Evolutionary conservation across 2,329 filamentous ascomycete species (phyloP), one percentile per base, ranked within the genome.

Genomic region (Exophiala bonariae): DNA sequence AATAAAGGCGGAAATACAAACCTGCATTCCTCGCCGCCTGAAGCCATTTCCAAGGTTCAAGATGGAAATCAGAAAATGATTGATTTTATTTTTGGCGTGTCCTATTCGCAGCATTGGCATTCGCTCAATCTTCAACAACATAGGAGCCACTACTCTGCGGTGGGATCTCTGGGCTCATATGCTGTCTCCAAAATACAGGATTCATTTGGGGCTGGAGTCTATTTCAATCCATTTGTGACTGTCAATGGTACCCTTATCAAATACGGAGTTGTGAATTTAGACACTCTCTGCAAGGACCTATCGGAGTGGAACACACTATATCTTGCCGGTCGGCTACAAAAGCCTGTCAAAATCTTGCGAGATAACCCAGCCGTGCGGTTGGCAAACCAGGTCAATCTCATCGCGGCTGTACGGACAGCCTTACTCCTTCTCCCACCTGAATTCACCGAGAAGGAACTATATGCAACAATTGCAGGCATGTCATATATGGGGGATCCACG

Each of bases 161-260:
- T 99, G 16, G 88, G 87, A 1, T 85, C 83, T 11, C 70, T 96
- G 16, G 92, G 92, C 1, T 97, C 91, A 1, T 91, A 83, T 22
- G 78, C 88, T 3, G 88, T 97, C 14, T 90, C 89, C 11, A 79
- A 83, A 44, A 83, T 96, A 16, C 92, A 99, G 67, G 89, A 97
- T 61, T 80, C 76, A 55, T 88, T 87, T 73, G 93, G 93, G 33
- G 93, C 93, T 0, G 95, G 93, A 5, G 89, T 96, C 31, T 99
- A 99, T 71, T 99, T 96, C 73, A 96, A 99, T 61, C 91, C 93
- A 0, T 96, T 92, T 65, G 82, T 99, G 39, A 92, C 87, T 2
- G 85, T 97, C 51, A 96, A 97, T 61, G 95, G 93, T 32, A 95
- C 90, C 52, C 78, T 97, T 62, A 93, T 99, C 69, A 99, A 99